Evolutionary conservation across 2,329 filamentous ascomycete genomes (phyloP), one percentile per base, ranked within the genome.

Genomic region (Keithomyces neogunnii): DNA sequence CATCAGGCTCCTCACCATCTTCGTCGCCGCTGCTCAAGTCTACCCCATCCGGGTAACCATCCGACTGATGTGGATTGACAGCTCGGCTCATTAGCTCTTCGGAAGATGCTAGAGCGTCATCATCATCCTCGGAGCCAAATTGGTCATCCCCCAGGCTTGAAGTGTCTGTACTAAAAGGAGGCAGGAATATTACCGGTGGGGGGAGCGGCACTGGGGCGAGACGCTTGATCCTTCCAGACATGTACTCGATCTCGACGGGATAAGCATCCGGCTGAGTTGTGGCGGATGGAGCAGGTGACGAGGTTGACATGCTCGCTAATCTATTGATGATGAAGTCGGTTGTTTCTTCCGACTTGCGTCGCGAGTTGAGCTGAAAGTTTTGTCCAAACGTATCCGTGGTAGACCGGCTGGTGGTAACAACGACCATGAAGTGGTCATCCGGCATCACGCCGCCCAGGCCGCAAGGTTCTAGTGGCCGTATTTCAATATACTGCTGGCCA

Each of bases 401-500:
- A 0, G 70, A 64, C 13, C 77, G 69, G 40, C 66, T 71, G 0
- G 78, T 81, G 2, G 70, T 71, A 2, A 84, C 80, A 2, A 75
- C 68, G 1, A 84, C 67, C 40, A 75, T 70, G 53, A 85, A 85
- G 55, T 85, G 81, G 55, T 85, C 82, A n/a, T 84, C 80, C 0
- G 82, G 81, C 30, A 74, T 66, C 0, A 82, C 75, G 11, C 80
- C 80, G 5, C 78, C 80, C 0, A 85, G 62, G 1, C 82, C 82
- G 45, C 74, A 82, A 0, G 78, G 76, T 53, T 82, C 77, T 3
- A 86, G 62, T 0, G 70, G 65, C 2, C 63, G 61, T 2, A 69
- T 59, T 3, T 65, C 57, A 2, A 67, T 62, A n/a, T 65, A 65
- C 53, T 75, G 75, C 10, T 65, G 62, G 2, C 66, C 59, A 3